phyloP scores from a whole-genome alignment of 108 stramenopile genomes.

The Nitzschia sp. region DNA sequence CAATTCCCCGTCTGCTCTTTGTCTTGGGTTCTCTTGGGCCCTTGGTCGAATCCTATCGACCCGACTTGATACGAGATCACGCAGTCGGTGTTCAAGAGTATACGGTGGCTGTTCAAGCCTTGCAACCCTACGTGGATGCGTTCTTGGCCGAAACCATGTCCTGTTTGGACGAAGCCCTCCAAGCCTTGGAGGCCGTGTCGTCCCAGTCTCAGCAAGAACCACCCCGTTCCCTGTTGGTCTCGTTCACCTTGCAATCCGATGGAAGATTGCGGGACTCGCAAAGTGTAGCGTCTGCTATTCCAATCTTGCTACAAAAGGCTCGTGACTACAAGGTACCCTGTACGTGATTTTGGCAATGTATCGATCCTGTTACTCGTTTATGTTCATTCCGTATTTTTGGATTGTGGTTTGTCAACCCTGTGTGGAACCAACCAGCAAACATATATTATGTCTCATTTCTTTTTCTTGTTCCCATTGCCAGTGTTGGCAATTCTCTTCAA shows the following conservation, averaged over 20 bases:
- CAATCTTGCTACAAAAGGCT: conserved; percentile 35
- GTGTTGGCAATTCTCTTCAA: conserved; percentile 75
- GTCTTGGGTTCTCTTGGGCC: conserved; percentile 79
- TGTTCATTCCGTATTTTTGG: no score
- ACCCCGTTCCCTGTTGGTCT: conserved; percentile 51
- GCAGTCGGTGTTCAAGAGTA: conserved; percentile 60
- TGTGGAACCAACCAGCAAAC: no score
- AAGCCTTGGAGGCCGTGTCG: conserved; percentile 64
- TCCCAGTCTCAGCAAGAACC: conserved; percentile 6
- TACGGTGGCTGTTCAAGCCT: conserved; percentile 39
- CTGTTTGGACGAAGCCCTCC: conserved; percentile 65
- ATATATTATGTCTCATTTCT: no score
- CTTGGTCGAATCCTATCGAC: conserved; percentile 72
- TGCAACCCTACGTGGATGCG: conserved; percentile 62
- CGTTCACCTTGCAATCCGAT: conserved; percentile 60
- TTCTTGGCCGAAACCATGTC: conserved; percentile 84
- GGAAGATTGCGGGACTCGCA: conserved; percentile 69
- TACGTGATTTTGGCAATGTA: no score
- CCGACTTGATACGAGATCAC: conserved; percentile 64
- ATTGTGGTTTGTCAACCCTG: no score
- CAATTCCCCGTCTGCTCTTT: conserved; percentile 15
- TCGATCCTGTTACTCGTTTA: no score
- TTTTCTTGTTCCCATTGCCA: neutral
- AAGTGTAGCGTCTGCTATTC: conserved; percentile 36
- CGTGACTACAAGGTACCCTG: conserved; percentile 30